Conservation (phyloP, 2,329 filamentous ascomycete species). For the Xylariaceae sp. region DNA sequence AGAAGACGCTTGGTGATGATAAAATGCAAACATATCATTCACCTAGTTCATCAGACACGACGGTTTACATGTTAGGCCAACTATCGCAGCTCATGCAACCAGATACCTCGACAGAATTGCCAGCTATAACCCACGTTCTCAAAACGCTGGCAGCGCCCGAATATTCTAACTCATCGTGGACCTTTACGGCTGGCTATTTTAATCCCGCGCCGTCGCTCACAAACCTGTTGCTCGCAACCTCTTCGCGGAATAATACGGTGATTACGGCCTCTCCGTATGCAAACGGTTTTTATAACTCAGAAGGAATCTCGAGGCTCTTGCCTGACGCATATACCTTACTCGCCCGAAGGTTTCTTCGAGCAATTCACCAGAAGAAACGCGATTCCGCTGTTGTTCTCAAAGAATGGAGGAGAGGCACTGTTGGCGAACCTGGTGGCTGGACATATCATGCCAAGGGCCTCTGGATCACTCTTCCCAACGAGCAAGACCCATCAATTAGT, state of each 20-base stretch:
- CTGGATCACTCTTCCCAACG: constrained; percentile 77
- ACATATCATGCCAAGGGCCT: constrained; percentile 97
- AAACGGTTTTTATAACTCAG: constrained; percentile 91
- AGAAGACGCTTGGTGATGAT: constrained; percentile 37
- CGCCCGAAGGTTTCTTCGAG: constrained; percentile 76
- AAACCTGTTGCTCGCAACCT: constrained; percentile 74
- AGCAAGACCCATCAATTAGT: constrained; percentile 72
- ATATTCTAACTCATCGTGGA: constrained; percentile 78
- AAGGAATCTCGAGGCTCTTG: constrained; percentile 85
- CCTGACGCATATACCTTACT: constrained; percentile 92
- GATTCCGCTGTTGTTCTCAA: constrained; percentile 69
- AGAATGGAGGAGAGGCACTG: constrained; percentile 85
- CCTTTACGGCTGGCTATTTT: constrained; percentile 97
- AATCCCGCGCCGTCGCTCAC: constrained; percentile 90
- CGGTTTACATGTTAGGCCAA: constrained; percentile 84
- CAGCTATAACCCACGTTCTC: constrained; percentile 75
- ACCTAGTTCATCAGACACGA: constrained; percentile 57
- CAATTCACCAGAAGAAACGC: constrained; percentile 48
- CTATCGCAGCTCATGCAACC: constrained; percentile 81
- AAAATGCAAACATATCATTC: constrained; percentile 24
- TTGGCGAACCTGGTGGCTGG: constrained; percentile 83
- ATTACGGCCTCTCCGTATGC: constrained; percentile 91
- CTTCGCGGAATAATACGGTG: constrained; percentile 73
- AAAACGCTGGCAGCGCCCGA: constrained; percentile 64
- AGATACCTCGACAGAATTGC: constrained; percentile 85